Percentiles rank a stretch among this genome's conserved stretches.
Conservation (phyloP, 805 yeast species). For the Candida glaebosa region DNA sequence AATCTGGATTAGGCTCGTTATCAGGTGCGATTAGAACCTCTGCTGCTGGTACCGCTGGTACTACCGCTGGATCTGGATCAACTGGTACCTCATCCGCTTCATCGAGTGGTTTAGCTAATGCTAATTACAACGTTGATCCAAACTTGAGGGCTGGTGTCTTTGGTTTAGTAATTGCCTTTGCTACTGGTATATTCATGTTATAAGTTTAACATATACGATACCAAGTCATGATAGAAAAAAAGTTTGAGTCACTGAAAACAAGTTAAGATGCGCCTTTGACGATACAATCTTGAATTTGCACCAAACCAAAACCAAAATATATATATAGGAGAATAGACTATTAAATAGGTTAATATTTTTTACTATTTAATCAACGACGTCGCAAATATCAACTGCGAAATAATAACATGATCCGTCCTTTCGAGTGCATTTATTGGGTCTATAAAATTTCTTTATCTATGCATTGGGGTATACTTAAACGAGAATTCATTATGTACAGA, state of each 20-base stretch:
- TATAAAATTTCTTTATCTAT: neutral
- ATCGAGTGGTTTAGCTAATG: slow-evolving; percentile 14
- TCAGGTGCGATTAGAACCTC: slow-evolving; percentile 25
- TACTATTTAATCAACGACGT: neutral
- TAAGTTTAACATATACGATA: neutral
- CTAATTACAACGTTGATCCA: slow-evolving; percentile 7
- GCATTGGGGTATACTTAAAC: neutral
- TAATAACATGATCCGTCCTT: no score
- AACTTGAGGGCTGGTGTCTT: slow-evolving; percentile 9
- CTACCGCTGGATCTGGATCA: slow-evolving; percentile 26
- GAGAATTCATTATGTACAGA: neutral
- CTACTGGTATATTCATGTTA: slow-evolving; percentile 21
- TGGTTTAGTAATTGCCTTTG: slow-evolving; percentile 12
- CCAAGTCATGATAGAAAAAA: neutral
- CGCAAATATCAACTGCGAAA: neutral
- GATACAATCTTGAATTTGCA: neutral
- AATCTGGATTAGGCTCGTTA: slow-evolving; percentile 62
- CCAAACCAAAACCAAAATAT: neutral
- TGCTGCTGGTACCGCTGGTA: slow-evolving; percentile 21
- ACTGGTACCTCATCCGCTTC: slow-evolving; percentile 21
- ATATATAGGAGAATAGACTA: neutral
- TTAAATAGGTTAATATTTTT: neutral
- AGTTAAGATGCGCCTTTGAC: neutral
- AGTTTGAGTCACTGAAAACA: neutral
- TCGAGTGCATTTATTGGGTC: no score